Percentiles rank a stretch among this genome's conserved stretches.
Evolutionary conservation across 768 basidiomycete species (phyloP).

Genomic region (Sporobolomyces phaffii): DNA sequence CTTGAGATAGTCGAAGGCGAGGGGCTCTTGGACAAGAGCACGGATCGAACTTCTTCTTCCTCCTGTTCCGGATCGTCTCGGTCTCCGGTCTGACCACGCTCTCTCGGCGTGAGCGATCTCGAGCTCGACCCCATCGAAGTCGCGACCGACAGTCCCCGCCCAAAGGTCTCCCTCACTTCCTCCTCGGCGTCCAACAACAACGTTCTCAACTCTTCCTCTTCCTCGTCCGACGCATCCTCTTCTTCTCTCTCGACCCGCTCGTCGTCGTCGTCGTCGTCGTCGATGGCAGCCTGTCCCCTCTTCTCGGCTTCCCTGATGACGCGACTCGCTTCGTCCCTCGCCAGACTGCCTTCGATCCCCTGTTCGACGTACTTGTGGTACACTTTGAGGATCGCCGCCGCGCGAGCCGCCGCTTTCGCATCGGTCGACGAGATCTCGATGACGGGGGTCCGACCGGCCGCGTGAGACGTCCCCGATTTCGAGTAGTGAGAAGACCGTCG

Average conservation of each 20-base stretch:
- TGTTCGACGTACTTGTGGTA: slow-evolving; percentile 82
- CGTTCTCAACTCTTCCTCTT: slow-evolving; percentile 28
- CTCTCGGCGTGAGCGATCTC: not conserved
- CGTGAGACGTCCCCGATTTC: not conserved
- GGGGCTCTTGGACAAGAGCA: not conserved
- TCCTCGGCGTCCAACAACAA: slow-evolving; percentile 32
- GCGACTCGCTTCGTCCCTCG: slow-evolving; percentile 2
- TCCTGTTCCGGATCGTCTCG: not conserved
- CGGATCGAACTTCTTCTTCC: slow-evolving; percentile 6
- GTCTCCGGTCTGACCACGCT: too few relatives aligned
- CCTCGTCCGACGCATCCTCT: too few relatives aligned
- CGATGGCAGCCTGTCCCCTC: slow-evolving; percentile 43
- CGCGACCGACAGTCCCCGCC: not conserved
- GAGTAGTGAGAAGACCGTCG: slow-evolving; percentile 41
- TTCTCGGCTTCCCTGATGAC: not conserved
- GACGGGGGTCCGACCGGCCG: too few relatives aligned
- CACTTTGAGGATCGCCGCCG: slow-evolving; percentile 88
- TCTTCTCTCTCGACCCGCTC: too few relatives aligned
- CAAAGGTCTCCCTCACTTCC: slow-evolving; percentile 14
- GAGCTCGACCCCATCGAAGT: not conserved
- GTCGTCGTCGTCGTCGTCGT: slow-evolving; percentile 1
- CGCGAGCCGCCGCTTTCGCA: slow-evolving; percentile 77
- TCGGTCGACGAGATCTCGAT: slow-evolving; percentile 80
- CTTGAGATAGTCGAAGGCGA: slow-evolving; percentile 15
- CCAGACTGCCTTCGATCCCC: slow-evolving; percentile 43